Evolutionary conservation across 2,329 filamentous ascomycete species (phyloP), one percentile per base, ranked within the genome.

Genomic region (Westerdykella sp.): DNA sequence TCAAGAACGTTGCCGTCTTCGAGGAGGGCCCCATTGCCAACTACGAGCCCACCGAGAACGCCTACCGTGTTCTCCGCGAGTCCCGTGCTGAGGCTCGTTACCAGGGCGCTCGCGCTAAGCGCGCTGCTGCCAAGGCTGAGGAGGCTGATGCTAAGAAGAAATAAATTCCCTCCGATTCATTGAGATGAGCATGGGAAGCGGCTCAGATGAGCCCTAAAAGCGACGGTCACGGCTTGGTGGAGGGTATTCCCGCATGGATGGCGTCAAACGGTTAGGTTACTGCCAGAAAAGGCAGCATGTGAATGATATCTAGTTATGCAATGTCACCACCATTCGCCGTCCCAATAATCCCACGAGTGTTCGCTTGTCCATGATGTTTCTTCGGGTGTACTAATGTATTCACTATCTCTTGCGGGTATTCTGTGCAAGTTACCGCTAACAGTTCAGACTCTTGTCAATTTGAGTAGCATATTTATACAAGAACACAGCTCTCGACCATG

Each of bases 61-160:
- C 90, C 55, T 97, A 86, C 83, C 78, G 78, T 69, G 84, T 81
- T 67, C 83, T 98, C 70, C 87, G 93, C 72, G 77, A 85, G 60
- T 83, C 86, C 60, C 84, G 93, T 74, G 83, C 81, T 71, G 86
- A 94, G 68, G 83, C 85, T 66, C 85, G 90, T 72, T 77, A 85
- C 67, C 73, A 79, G 55, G 93, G 93, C 74, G 79, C 79, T 67
- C 83, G 89, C 71, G 90, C 94, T 80, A 97, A 97, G 89, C 84
- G 93, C 68, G 83, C 79, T 63, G 86, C 84, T 80, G 87, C 87
- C 65, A 91, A 85, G 78, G 85, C 83, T 63, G 87, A 90, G 70
- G 87, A 85, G 68, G 85, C 85, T 70, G 77, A 77, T 67, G 67
- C 73, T 57, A 80, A 81, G 73, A 91, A 91, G 85, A 91, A 93